Percentiles rank a stretch among this genome's conserved stretches.
Conservation (phyloP, 345 rosid genomes). For the Zanthoxylum bungeanum region DNA sequence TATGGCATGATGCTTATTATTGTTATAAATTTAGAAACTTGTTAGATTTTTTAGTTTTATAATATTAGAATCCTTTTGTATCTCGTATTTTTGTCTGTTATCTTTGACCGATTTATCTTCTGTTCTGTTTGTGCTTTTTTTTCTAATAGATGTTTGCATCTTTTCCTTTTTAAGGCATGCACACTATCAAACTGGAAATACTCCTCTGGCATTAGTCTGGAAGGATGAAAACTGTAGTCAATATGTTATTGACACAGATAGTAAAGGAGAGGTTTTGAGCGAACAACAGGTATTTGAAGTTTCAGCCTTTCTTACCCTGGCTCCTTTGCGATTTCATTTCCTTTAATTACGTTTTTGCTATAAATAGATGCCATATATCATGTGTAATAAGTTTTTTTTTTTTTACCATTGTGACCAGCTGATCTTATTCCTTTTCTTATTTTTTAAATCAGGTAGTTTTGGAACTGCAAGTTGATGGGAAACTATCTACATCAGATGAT, state of each 20-base stretch:
- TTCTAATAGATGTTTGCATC: conserved; percentile 6
- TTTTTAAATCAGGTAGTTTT: conserved; percentile 60
- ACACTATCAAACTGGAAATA: conserved; percentile 85
- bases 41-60: not conserved
- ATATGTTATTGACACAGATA: conserved; percentile 91
- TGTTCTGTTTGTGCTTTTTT: conserved; percentile 2
- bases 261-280: conserved; percentile 69
- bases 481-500: conserved; percentile 79
- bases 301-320: conserved; percentile 8
- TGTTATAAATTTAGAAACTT: not conserved
- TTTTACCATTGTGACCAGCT: no score
- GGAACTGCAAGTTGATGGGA: conserved; percentile 84
- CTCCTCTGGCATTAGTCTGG: conserved; percentile 95
- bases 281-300: conserved; percentile 62
- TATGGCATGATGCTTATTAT: not conserved
- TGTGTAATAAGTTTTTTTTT: no score
- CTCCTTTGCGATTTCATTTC: no score
- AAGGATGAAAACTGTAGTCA: conserved; percentile 91
- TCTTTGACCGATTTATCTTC: not conserved
- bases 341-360: no score
- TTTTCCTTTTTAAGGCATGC: conserved; percentile 57
- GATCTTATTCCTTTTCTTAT: not conserved
- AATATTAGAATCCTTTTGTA: not conserved
- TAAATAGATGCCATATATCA: no score
- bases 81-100: not conserved